Evolutionary conservation across 2,329 filamentous ascomycete species (phyloP).

Genomic region (Colletotrichum costaricense): DNA sequence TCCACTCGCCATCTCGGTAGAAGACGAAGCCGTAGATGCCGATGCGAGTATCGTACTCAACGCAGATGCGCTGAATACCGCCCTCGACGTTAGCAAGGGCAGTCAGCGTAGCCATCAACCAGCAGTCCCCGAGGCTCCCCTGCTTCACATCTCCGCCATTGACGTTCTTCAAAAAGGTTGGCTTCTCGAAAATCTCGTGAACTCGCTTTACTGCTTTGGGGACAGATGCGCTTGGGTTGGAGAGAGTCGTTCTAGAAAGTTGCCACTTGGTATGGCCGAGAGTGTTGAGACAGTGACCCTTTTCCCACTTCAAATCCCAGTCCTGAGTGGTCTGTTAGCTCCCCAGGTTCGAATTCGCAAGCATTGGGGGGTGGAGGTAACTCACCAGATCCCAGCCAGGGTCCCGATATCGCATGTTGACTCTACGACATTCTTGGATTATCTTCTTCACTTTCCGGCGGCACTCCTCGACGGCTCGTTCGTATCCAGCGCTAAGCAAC

Average conservation of each 20-base stretch:
- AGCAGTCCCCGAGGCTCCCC: conserved; percentile 83
- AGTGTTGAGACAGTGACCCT: conserved; percentile 65
- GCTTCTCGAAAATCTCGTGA: conserved; percentile 80
- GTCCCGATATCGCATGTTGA: conserved; percentile 85
- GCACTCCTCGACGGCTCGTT: conserved; percentile 73
- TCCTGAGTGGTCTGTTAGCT: conserved; percentile 53
- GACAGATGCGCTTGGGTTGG: conserved; percentile 59
- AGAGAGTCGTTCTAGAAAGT: conserved; percentile 55
- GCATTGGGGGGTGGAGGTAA: conserved; percentile 33
- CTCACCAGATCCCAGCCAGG: conserved; percentile 69
- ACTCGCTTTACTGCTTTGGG: conserved; percentile 82
- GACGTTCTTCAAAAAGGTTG: conserved; percentile 74
- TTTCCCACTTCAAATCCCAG: conserved; percentile 76
- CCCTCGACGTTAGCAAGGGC: conserved; percentile 80
- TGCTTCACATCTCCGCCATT: conserved; percentile 82
- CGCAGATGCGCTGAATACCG: conserved; percentile 78
- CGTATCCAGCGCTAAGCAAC: conserved; percentile 69
- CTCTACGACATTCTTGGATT: conserved; percentile 73
- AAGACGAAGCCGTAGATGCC: conserved; percentile 94
- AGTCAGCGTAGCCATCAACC: conserved; percentile 83
- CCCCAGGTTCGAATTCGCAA: neutral
- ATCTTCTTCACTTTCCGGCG: conserved; percentile 71
- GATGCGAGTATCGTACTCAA: conserved; percentile 77
- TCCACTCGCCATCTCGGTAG: conserved; percentile 89
- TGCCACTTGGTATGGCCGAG: conserved; percentile 65